These are phyloP conservation scores for Tolypocladium ophioglossoides DNA, from an alignment of 2,329 filamentous ascomycete species.

Conservation along the genomic window DNA sequence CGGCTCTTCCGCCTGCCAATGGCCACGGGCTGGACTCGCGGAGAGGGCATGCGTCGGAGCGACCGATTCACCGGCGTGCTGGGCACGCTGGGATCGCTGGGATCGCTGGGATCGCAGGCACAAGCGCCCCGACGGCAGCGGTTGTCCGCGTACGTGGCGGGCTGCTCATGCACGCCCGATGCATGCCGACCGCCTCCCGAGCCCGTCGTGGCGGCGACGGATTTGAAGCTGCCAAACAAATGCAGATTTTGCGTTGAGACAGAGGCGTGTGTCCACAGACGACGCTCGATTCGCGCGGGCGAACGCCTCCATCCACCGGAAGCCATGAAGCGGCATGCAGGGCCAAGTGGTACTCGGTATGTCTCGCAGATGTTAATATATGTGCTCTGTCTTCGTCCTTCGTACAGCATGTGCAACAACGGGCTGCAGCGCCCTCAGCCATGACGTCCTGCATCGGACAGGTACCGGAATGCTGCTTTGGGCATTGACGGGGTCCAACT, in stretches of 20 bases:
- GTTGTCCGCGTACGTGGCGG: neutral
- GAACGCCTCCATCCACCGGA: neutral
- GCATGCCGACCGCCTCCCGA: neutral
- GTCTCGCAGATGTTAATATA: neutral
- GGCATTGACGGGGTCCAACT: neutral
- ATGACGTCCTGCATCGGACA: neutral
- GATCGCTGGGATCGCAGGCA: too few species aligned
- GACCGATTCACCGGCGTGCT: neutral
- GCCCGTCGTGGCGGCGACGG: neutral
- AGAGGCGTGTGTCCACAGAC: neutral
- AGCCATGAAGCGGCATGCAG: conserved; percentile 1
- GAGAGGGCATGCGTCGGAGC: neutral
- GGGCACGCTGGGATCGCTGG: neutral
- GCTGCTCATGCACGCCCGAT: neutral
- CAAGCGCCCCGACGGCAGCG: neutral
- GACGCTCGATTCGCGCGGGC: neutral
- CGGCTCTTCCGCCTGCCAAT: neutral
- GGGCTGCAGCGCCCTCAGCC: neutral
- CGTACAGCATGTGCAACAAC: neutral
- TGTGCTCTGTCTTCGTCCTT: neutral
- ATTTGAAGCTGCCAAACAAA: neutral
- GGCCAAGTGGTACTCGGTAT: too few species aligned
- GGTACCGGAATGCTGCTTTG: neutral
- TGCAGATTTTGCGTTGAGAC: neutral
- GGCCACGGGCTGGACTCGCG: neutral